Evolutionary conservation across 768 basidiomycete genomes (phyloP).

Genomic region (Xerocomellus dryophilus): DNA sequence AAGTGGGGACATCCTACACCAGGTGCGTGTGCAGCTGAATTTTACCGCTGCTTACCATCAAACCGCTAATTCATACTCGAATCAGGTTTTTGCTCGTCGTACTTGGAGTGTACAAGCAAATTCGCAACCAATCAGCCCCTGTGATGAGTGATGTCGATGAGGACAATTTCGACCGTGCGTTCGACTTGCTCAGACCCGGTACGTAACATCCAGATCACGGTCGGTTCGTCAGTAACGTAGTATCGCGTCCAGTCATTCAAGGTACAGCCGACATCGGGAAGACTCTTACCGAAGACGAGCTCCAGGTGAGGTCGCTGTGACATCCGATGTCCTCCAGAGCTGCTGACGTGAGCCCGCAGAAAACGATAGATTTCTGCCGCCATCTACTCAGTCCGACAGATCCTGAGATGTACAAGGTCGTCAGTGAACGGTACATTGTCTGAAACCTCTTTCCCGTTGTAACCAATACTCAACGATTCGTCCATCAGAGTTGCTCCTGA

Average conservation of each 20-base stretch:
- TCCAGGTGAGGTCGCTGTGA: neutral
- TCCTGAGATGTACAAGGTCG: slow-evolving; percentile 1
- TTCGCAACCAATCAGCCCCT: slow-evolving; percentile 6
- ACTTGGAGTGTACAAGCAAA: slow-evolving; percentile 12
- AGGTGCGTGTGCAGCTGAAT: neutral
- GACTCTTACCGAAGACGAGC: slow-evolving; percentile 5
- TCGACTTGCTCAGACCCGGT: slow-evolving; percentile 10
- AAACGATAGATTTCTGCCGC: slow-evolving; percentile 10
- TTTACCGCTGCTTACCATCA: no score
- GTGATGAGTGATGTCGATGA: slow-evolving; percentile 12
- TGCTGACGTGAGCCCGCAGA: neutral
- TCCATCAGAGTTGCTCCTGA: neutral
- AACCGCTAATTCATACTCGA: neutral
- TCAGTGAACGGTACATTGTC: neutral
- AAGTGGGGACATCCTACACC: slow-evolving; percentile 9
- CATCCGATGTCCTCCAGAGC: neutral
- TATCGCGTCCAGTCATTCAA: slow-evolving; percentile 5
- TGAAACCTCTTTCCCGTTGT: neutral
- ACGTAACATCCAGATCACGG: neutral
- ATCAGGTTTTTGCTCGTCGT: slow-evolving; percentile 10
- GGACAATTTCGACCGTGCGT: slow-evolving; percentile 13
- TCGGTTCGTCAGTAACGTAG: neutral
- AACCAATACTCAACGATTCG: neutral
- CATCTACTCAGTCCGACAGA: neutral
- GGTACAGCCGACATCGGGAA: slow-evolving; percentile 7